phyloP scores from a whole-genome alignment of 2,329 filamentous ascomycete species.

The Xylariaceae sp. region DNA sequence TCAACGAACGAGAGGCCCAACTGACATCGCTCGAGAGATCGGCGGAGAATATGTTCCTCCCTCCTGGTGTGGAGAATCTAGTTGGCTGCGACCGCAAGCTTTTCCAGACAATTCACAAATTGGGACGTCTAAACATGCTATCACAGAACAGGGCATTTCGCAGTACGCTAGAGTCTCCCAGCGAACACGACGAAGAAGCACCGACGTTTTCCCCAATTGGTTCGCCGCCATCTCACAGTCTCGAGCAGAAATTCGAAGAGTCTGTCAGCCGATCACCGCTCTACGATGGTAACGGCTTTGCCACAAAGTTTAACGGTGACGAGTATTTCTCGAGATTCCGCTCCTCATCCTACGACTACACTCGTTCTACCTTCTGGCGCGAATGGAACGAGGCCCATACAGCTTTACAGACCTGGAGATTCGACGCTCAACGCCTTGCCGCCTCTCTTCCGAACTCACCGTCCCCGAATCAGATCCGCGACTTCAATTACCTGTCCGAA shows the following conservation, averaged over 20 bases:
- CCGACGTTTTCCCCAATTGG: constrained; percentile 36
- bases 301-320: constrained; percentile 50
- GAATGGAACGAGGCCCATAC: constrained; percentile 80
- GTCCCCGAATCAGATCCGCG: constrained; percentile 59
- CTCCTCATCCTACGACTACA: constrained; percentile 47
- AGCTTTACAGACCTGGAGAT: constrained; percentile 75
- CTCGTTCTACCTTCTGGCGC: constrained; percentile 68
- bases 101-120: constrained; percentile 78
- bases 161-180: constrained; percentile 30
- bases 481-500: constrained; percentile 78
- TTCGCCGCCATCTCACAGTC: constrained; percentile 40
- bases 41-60: constrained; percentile 45
- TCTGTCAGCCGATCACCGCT: constrained; percentile 52
- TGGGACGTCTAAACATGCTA: constrained; percentile 78
- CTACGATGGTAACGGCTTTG: constrained; percentile 65
- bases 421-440: constrained; percentile 52
- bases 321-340: constrained; percentile 43
- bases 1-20: constrained; percentile 87
- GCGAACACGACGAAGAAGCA: constrained; percentile 26
- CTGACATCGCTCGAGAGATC: constrained; percentile 60
- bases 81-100: constrained; percentile 81
- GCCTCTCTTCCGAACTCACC: constrained; percentile 46
- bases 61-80: constrained; percentile 70
- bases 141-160: constrained; percentile 62
- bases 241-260: constrained; percentile 40